Percentiles rank a stretch among this genome's conserved stretches.
phyloP scores from a whole-genome alignment of 768 basidiomycete species.

The Leccinum obscurum region DNA sequence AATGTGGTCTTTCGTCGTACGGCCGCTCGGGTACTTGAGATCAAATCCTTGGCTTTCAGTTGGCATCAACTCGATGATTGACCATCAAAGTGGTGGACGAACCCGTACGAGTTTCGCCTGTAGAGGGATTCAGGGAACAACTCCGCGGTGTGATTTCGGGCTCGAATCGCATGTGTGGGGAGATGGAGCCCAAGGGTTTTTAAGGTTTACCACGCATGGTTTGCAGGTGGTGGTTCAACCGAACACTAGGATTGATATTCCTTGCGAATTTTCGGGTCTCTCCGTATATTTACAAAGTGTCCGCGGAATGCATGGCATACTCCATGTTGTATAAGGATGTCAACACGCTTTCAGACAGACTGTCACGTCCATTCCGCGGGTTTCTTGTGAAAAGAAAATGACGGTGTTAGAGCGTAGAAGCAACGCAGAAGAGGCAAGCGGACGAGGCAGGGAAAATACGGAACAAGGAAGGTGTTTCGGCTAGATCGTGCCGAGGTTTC shows the following conservation, averaged over 20 bases:
- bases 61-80: neutral
- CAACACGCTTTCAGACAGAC: neutral
- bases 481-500: slow-evolving; percentile 26
- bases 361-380: neutral
- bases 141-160: neutral
- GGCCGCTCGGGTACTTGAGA: neutral
- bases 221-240: neutral
- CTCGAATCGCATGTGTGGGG: neutral
- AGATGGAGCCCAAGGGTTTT: neutral
- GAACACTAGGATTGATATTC: neutral
- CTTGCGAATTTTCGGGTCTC: neutral
- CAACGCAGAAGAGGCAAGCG: slow-evolving; percentile 2
- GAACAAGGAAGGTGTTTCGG: slow-evolving; percentile 18
- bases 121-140: neutral
- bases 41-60: neutral
- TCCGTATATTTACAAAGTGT: neutral
- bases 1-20: slow-evolving; percentile 2
- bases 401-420: slow-evolving; percentile 18
- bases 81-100: neutral
- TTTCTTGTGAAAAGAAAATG: neutral
- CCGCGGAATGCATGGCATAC: neutral
- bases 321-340: neutral
- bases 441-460: slow-evolving; percentile 20
- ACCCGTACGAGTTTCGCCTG: neutral
- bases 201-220: slow-evolving; percentile 7